These are phyloP conservation scores for Mesembryanthemum crystallinum DNA, from an alignment of 148 eudicot genomes.

Conservation along the genomic window DNA sequence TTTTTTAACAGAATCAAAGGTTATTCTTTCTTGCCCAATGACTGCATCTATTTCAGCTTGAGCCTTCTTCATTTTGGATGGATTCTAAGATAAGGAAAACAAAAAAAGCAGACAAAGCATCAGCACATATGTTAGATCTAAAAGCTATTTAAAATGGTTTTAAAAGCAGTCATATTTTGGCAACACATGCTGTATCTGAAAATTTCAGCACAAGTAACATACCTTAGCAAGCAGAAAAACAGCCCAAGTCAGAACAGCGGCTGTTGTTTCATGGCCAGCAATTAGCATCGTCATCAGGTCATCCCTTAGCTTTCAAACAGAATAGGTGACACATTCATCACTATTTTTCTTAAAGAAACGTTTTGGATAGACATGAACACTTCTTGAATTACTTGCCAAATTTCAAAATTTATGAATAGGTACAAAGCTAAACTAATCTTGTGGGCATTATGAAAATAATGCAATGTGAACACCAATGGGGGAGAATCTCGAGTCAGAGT, in stretches of 20 bases:
- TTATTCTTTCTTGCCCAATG: constrained; percentile 56
- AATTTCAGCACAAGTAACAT: constrained; percentile 14
- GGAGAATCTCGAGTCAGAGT: too few species aligned
- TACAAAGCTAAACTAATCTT: too few species aligned
- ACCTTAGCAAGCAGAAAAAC: constrained; percentile 90
- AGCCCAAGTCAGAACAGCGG: constrained; percentile 98
- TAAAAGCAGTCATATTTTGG: not conserved
- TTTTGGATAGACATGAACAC: not conserved
- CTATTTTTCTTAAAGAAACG: not conserved
- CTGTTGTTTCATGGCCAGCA: constrained; percentile 99
- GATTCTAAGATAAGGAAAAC: constrained; percentile 43
- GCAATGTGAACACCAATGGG: too few species aligned
- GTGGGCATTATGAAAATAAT: too few species aligned
- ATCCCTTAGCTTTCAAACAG: constrained; percentile 73
- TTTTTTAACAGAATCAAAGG: constrained; percentile 73
- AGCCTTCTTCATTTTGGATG: constrained; percentile 94
- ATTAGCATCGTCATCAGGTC: constrained; percentile 99
- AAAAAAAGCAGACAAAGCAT: constrained; percentile 14
- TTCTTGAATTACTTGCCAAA: not conserved
- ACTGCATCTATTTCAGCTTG: constrained; percentile 89
- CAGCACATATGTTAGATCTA: constrained; percentile 10
- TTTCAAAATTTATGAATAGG: too few species aligned
- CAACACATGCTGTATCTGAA: not conserved
- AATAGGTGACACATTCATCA: constrained; percentile 16
- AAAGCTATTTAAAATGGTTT: not conserved